Base-by-base conservation (phyloP, 2,329 filamentous ascomycete genomes). In the Neofusicoccum cordaticola region DNA sequence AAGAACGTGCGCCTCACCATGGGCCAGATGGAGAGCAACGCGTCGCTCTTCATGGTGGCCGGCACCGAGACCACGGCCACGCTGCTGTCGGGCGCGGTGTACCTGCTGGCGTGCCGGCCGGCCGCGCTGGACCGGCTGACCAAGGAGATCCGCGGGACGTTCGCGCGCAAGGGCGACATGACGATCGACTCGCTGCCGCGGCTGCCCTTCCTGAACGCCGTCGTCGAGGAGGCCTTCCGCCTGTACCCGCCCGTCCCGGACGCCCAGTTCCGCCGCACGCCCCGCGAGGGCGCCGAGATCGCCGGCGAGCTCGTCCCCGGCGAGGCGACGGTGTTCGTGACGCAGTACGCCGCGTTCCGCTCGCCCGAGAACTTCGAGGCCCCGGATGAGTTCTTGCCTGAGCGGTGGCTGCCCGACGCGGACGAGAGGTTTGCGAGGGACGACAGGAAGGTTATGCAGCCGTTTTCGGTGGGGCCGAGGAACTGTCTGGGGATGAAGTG, bases 11-110 rank as follows among this genome's bases (percentile, higher is more conserved):
- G 45, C 71, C 17, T 62, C 9, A 42, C 58, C 13, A 11, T 39
- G n/a, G 41, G 41, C 31, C 22, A 62, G 58, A 69, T 78, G 12
- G 44, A 69, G 34, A 41, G 66, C 31, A 66, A 63, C 60, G 51
- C 50, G 13, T 9, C 50, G 11, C 15, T 58, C 15, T 58, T 78
- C 41, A 71, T 77, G 13, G 66, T 75, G n/a, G 79, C 74, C 1
- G 79, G 79, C 0, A 75, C 72, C 1, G 78, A 80, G 48, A 81
- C 79, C 0, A 80, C 78, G 0, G 77, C 78, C 1, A 77, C 78
- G 0, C 67, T 75, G 6, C 67, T 81, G 2, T 67, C 71, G 0
- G 79, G 77, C 57, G 42, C 45, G 31, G 13, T 9, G 1, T 69
- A 72, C 1, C 80, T 74, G 50, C 70, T 75, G 1, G 69, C 82